A percentile compares a stretch with the other conserved stretches of the same genome.
phyloP scores from a whole-genome alignment of 495 filamentous ascomycete species.

The Neurospora pannonica region DNA sequence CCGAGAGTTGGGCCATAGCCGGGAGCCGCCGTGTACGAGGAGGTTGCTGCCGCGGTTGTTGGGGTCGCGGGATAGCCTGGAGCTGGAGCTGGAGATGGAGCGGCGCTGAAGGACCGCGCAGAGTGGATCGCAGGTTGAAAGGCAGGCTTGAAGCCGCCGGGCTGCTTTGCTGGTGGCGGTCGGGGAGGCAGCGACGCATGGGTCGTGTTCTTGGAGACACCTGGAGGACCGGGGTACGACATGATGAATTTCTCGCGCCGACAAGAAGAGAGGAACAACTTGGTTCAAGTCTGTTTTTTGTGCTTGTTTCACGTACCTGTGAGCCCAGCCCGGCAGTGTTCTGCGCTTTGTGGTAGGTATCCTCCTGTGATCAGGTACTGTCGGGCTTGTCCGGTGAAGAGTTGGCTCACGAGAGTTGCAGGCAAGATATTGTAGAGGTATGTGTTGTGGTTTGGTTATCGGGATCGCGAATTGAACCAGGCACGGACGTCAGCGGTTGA shows the following conservation, averaged over 20 bases:
- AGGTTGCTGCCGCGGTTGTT: conserved; percentile 6
- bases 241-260: conserved; percentile 72
- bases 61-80: conserved; percentile 19
- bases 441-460: background rate
- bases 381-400: background rate
- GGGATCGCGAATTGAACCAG: background rate
- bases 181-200: conserved; percentile 71
- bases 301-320: conserved; percentile 39
- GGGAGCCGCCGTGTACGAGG: conserved; percentile 12
- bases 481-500: background rate
- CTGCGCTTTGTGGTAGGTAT: background rate
- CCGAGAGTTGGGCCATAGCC: conserved; percentile 15
- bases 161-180: conserved; percentile 58
- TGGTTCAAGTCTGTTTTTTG: conserved; percentile 14
- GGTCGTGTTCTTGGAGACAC: conserved; percentile 50
- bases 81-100: conserved; percentile 2
- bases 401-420: conserved; percentile 18
- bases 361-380: background rate
- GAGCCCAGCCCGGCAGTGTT: conserved; percentile 21
- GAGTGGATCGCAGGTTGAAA: conserved; percentile 31
- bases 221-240: conserved; percentile 90
- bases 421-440: background rate
- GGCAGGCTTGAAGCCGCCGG: conserved; percentile 50
- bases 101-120: conserved; percentile 12
- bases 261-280: conserved; percentile 8